A percentile compares a stretch with the other conserved stretches of the same genome.
Conservation (phyloP, 345 rosid genomes). For the Pistacia atlantica region DNA sequence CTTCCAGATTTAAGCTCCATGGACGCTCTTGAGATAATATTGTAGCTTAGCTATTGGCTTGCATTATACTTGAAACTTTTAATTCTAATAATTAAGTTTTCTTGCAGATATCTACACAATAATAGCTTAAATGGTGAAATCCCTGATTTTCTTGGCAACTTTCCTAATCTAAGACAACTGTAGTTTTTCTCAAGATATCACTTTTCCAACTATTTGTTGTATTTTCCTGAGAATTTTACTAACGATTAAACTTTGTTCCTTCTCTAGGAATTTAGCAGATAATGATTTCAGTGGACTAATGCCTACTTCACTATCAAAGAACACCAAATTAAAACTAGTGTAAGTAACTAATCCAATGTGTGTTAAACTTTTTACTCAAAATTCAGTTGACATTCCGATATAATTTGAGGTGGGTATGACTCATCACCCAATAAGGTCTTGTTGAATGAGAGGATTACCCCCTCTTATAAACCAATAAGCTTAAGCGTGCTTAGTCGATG, state of each 20-base stretch:
- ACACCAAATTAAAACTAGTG: conserved; percentile 31
- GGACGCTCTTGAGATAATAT: conserved; percentile 31
- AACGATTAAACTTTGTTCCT: no score
- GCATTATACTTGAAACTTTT: background rate
- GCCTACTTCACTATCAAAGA: conserved; percentile 35
- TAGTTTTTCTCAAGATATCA: conserved; percentile 1
- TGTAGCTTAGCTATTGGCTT: background rate
- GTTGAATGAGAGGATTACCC: no score
- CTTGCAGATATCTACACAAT: conserved; percentile 25
- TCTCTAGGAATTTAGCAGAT: no score
- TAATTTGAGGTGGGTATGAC: no score
- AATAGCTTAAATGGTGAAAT: conserved; percentile 27
- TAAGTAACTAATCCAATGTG: conserved; percentile 6
- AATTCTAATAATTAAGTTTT: background rate
- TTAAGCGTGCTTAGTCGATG: no score
- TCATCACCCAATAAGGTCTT: no score
- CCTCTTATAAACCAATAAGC: no score
- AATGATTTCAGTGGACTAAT: conserved; percentile 21
- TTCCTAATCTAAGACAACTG: conserved; percentile 14
- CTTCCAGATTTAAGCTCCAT: conserved; percentile 27
- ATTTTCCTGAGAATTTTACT: background rate
- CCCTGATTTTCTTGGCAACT: conserved; percentile 29
- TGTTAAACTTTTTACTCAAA: no score
- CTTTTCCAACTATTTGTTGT: background rate
- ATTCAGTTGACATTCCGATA: no score